Evolutionary conservation across 805 yeast genomes (phyloP).

Genomic region (Ogataea thermomethanolica): DNA sequence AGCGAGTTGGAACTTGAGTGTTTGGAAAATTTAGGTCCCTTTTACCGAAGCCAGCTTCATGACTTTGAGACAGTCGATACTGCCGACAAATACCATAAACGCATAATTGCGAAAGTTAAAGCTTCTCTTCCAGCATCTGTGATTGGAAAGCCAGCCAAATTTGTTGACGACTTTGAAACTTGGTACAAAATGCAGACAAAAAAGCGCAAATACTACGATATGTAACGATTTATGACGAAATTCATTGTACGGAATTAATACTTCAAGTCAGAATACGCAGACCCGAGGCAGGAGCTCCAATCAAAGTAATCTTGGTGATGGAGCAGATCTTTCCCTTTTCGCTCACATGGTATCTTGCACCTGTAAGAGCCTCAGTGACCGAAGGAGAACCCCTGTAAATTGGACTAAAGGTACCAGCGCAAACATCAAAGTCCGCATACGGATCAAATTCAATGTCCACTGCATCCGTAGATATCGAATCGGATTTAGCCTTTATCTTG

Average conservation of each 20-base stretch:
- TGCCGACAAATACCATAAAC: constrained; percentile 16
- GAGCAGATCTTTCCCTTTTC: constrained; percentile 77
- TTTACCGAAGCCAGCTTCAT: constrained; percentile 23
- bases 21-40: constrained; percentile 19
- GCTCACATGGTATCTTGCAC: constrained; percentile 76
- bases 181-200: constrained; percentile 16
- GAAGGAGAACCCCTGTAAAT: constrained; percentile 72
- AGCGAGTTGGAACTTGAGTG: constrained; percentile 20
- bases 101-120: constrained; percentile 17
- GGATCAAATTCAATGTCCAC: constrained; percentile 91
- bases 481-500: constrained; percentile 77
- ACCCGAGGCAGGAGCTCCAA: constrained; percentile 94
- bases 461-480: constrained; percentile 77
- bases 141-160: constrained; percentile 26
- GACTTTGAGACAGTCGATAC: constrained; percentile 13
- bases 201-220: constrained; percentile 3
- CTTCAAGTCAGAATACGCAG: constrained; percentile 47
- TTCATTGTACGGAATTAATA: constrained; percentile 9
- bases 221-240: constrained; percentile 7
- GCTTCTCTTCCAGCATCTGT: constrained; percentile 19
- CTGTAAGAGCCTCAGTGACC: constrained; percentile 80
- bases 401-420: constrained; percentile 85
- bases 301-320: constrained; percentile 69
- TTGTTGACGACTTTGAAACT: constrained; percentile 20
- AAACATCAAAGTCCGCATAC: constrained; percentile 84